These are phyloP conservation scores for Fusarium temperatum DNA, from an alignment of 2,329 filamentous ascomycete genomes.

Conservation along the genomic window DNA sequence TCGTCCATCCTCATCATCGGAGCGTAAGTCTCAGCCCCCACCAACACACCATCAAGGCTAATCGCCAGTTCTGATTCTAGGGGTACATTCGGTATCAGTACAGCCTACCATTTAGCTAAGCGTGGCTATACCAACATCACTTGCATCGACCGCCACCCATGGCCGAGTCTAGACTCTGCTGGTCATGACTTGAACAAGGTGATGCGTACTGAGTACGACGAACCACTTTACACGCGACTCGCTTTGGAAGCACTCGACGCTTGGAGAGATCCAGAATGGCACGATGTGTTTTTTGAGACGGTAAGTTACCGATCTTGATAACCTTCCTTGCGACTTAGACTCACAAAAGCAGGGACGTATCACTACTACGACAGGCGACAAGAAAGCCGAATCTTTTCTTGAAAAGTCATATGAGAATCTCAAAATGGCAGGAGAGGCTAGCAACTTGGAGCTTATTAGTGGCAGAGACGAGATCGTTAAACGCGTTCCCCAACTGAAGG, in stretches of 20 bases:
- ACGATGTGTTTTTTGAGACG: background rate
- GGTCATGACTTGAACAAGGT: constrained; percentile 34
- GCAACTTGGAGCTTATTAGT: background rate
- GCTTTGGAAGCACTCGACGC: background rate
- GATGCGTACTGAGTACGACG: constrained; percentile 14
- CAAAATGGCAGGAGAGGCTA: background rate
- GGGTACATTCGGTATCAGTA: constrained; percentile 8
- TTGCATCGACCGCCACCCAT: constrained; percentile 31
- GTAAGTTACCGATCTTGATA: background rate
- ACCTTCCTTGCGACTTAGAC: fast-evolving
- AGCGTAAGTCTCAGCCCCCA: background rate
- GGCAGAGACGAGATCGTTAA: background rate
- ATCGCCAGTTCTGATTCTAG: background rate
- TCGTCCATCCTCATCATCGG: constrained; percentile 7
- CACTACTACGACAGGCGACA: background rate
- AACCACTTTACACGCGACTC: background rate
- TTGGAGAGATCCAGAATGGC: constrained; percentile 3
- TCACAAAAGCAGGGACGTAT: background rate
- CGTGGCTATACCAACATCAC: constrained; percentile 27
- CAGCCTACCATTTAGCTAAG: constrained; percentile 4
- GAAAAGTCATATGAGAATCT: background rate
- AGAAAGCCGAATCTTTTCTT: background rate
- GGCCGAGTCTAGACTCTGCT: constrained; percentile 30
- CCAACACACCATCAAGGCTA: background rate
- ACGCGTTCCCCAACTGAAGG: background rate